A percentile compares a stretch with the other conserved stretches of the same genome.
These are phyloP conservation scores for Cytospora paraplurivora DNA, from an alignment of 2,329 filamentous ascomycete genomes.

Conservation along the genomic window DNA sequence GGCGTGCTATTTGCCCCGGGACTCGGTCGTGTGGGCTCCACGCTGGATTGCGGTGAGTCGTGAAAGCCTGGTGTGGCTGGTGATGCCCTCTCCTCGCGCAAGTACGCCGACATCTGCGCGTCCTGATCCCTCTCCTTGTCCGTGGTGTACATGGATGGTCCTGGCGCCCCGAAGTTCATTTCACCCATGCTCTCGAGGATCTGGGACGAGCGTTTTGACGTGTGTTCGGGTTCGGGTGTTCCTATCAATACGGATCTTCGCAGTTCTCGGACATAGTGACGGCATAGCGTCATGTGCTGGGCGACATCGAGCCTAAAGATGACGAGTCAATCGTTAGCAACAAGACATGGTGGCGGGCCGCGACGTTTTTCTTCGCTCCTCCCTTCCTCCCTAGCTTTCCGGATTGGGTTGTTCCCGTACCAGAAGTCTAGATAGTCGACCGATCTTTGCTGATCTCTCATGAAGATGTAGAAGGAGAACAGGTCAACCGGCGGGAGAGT, in stretches of 20 bases:
- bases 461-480: constrained; percentile 99
- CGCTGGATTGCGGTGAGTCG: constrained; percentile 58
- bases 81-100: constrained; percentile 61
- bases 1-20: constrained; percentile 59
- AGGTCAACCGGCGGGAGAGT: constrained; percentile 96
- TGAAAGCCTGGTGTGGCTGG: constrained; percentile 49
- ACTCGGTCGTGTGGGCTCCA: constrained; percentile 50
- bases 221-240: constrained; percentile 82
- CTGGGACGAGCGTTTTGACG: constrained; percentile 82
- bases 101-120: constrained; percentile 86
- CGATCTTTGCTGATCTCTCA: constrained; percentile 96
- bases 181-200: constrained; percentile 75
- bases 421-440: constrained; percentile 99
- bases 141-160: constrained; percentile 63
- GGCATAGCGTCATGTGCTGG: constrained; percentile 96
- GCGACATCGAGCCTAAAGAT: constrained; percentile 89
- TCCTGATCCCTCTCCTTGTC: constrained; percentile 79
- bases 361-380: not conserved
- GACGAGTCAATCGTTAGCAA: constrained; percentile 30
- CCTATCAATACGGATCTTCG: constrained; percentile 89
- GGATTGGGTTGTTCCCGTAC: constrained; percentile 52
- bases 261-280: constrained; percentile 94
- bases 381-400: constrained; percentile 4
- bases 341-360: constrained; percentile 23
- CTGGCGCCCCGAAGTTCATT: constrained; percentile 59